phyloP scores from a whole-genome alignment of 2,329 filamentous ascomycete genomes.

The Pseudogymnoascus sp. region DNA sequence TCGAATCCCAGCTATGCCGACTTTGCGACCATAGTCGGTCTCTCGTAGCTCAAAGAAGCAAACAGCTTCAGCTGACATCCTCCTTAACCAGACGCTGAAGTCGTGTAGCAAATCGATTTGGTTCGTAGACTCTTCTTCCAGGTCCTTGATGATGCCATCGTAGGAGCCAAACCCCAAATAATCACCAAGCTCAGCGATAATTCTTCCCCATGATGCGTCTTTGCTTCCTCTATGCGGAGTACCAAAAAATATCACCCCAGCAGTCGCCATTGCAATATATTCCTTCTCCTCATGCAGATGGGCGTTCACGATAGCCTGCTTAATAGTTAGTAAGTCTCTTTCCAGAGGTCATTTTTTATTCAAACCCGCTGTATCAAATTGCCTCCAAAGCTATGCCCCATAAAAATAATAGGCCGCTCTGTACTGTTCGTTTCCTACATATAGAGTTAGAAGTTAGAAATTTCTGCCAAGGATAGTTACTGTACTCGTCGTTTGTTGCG shows the following conservation, averaged over 20 bases:
- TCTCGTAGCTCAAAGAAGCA: not conserved
- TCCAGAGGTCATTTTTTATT: not conserved
- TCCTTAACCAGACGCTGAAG: not conserved
- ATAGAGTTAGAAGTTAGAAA: not conserved
- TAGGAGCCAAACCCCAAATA: not conserved
- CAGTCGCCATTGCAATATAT: not conserved
- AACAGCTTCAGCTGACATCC: not conserved
- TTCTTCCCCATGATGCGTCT: not conserved
- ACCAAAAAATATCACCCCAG: not conserved
- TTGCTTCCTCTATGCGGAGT: not conserved
- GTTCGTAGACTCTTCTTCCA: not conserved
- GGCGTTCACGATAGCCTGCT: not conserved
- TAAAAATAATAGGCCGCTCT: slow-evolving; percentile 23
- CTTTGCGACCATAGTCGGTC: not conserved
- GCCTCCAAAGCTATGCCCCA: slow-evolving; percentile 23
- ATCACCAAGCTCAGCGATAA: not conserved
- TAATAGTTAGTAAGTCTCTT: not conserved
- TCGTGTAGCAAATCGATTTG: not conserved
- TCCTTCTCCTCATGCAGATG: not conserved
- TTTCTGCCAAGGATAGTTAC: not conserved
- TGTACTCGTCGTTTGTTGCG: not conserved
- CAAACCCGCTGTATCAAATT: slow-evolving; percentile 22
- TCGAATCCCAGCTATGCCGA: not conserved
- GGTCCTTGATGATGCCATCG: slow-evolving; percentile 9
- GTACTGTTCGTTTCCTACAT: slow-evolving; percentile 19